These are phyloP conservation scores for Pythium aquatile DNA, from an alignment of 352 stramenopile genomes.

Conservation along the genomic window DNA sequence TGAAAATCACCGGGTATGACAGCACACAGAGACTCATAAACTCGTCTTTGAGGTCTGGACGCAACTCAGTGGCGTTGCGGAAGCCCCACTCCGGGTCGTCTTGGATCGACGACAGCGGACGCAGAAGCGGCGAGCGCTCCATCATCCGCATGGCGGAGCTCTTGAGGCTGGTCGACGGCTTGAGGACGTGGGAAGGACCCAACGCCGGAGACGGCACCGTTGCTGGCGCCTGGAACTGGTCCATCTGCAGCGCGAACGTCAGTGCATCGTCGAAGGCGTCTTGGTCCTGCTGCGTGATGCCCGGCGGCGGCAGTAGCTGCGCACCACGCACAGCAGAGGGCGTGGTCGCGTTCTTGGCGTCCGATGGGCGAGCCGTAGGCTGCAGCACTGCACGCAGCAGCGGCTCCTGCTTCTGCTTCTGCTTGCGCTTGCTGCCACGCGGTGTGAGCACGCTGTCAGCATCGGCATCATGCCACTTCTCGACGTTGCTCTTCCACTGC, in stretches of 20 bases:
- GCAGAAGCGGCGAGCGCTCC: constrained; percentile 43
- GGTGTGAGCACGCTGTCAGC: constrained; percentile 33
- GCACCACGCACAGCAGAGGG: neutral
- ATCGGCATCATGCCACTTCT: constrained; percentile 39
- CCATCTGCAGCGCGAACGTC: constrained; percentile 16
- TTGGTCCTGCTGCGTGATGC: neutral
- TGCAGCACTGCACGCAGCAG: neutral
- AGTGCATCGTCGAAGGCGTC: neutral
- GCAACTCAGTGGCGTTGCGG: constrained; percentile 17
- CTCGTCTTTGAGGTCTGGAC: constrained; percentile 32
- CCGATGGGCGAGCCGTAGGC: neutral
- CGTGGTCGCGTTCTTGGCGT: neutral
- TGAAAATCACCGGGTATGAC: constrained; percentile 67
- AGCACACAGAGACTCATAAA: constrained; percentile 40
- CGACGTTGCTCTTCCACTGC: constrained; percentile 44
- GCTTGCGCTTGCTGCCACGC: constrained; percentile 27
- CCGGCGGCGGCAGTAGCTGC: constrained; percentile 11
- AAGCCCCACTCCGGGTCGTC: constrained; percentile 35
- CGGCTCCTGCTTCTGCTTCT: constrained; percentile 1
- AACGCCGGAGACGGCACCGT: neutral
- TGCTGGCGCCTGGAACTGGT: neutral
- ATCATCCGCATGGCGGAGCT: constrained; percentile 29
- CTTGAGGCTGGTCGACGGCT: constrained; percentile 14
- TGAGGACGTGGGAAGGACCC: neutral
- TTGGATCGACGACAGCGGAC: constrained; percentile 24